Conservation (phyloP, 2,329 filamentous ascomycete species). For the Sporothrix protearum region DNA sequence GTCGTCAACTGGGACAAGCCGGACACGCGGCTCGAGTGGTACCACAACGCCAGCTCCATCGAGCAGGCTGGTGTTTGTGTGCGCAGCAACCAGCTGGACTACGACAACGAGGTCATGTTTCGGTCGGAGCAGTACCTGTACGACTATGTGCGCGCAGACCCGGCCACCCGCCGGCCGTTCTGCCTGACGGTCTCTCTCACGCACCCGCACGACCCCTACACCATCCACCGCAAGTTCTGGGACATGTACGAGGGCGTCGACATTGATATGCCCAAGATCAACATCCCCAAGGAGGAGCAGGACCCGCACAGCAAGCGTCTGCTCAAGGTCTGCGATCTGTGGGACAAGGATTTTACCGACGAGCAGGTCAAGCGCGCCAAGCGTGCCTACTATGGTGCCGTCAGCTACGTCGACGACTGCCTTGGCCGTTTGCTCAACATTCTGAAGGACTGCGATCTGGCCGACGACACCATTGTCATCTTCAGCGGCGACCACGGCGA, state of each 20-base stretch:
- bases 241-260: constrained; percentile 86
- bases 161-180: constrained; percentile 70
- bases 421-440: constrained; percentile 77
- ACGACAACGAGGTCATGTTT: constrained; percentile 94
- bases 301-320: constrained; percentile 85
- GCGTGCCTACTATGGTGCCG: constrained; percentile 86
- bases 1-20: constrained; percentile 94
- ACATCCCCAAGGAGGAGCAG: constrained; percentile 74
- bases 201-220: constrained; percentile 92
- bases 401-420: constrained; percentile 91
- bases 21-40: constrained; percentile 83
- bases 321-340: constrained; percentile 80
- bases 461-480: constrained; percentile 83
- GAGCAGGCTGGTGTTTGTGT: constrained; percentile 84
- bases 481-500: constrained; percentile 94
- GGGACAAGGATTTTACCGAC: constrained; percentile 76
- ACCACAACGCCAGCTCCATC: constrained; percentile 93
- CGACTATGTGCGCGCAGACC: constrained; percentile 80
- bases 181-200: constrained; percentile 84
- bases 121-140: constrained; percentile 85
- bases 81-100: constrained; percentile 91
- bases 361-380: constrained; percentile 83
- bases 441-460: constrained; percentile 73
- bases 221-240: constrained; percentile 92
- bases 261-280: constrained; percentile 75